Conservation (phyloP, 1,284 basidiomycete genomes). For the Schizophyllum amplum region DNA sequence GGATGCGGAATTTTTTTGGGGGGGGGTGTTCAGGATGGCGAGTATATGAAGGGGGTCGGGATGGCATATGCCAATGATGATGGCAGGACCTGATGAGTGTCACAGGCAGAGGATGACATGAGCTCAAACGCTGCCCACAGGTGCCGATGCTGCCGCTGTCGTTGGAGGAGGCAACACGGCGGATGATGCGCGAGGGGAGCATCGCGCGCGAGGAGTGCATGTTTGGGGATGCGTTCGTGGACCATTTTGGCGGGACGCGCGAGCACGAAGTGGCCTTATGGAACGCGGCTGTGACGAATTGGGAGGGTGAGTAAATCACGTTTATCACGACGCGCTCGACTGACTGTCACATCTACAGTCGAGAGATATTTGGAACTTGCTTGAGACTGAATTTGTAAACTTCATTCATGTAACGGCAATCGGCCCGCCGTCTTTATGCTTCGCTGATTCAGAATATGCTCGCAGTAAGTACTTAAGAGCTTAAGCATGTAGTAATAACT, state of each 20-base stretch:
- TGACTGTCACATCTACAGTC: not conserved
- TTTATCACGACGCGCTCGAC: too few relatives aligned
- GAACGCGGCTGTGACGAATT: constrained; percentile 87
- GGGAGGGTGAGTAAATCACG: constrained; percentile 65
- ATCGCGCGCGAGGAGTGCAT: constrained; percentile 69
- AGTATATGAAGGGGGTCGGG: too few relatives aligned
- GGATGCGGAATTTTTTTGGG: too few relatives aligned
- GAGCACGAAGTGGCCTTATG: constrained; percentile 82
- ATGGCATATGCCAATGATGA: too few relatives aligned
- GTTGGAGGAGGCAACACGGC: constrained; percentile 70
- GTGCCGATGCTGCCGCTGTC: constrained; percentile 69
- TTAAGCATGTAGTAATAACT: too few relatives aligned
- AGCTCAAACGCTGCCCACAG: too few relatives aligned
- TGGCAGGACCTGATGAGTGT: too few relatives aligned
- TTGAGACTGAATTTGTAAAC: not conserved
- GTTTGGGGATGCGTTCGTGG: constrained; percentile 85
- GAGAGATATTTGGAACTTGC: not conserved
- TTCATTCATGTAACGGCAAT: not conserved
- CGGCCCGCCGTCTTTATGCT: too few relatives aligned
- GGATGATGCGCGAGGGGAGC: constrained; percentile 74
- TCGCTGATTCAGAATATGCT: too few relatives aligned
- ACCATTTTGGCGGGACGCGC: constrained; percentile 90
- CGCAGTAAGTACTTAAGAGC: too few relatives aligned
- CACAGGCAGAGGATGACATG: too few relatives aligned
- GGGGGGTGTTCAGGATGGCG: too few relatives aligned